Evolutionary conservation across 2,329 filamentous ascomycete genomes (phyloP), one percentile per base, ranked within the genome.

Genomic region (Beauveria sp.): DNA sequence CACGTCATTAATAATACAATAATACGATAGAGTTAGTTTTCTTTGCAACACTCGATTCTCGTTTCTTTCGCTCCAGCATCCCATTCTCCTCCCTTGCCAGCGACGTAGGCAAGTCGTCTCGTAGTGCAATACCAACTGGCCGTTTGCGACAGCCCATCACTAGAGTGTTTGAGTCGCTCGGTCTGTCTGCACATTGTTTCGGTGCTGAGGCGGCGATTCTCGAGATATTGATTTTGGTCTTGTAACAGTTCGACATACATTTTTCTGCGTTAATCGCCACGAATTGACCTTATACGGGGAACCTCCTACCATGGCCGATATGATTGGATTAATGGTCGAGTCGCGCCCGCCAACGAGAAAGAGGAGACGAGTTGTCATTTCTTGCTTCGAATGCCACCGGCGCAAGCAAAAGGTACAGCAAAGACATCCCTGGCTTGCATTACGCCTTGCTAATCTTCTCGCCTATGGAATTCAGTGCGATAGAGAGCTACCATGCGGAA

Each of bases 331-430:
- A 6, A 48, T 52, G 51, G 57, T 54, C 10, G 55, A 61, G 43
- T 28, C 59, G 34, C 63, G 63, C 28, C 74, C 71, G 46, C 77
- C 79, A 20, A 77, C 79, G 5, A 78, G 81, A 61, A 86, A 86
- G 71, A 77, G 84, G 65, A 79, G 82, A 67, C 78, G 84, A 44
- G 76, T 84, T 47, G 82, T 86, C 50, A 84, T 87, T 61, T 86
- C 83, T 8, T 87, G 84, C 66, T 84, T 80, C 12, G 84, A 87
- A 68, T 87, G 84, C 65, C 84, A 87, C 70, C 76, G 84, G 63
- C 77, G 84, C 63, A 87, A 87, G 68, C 83, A 85, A 68, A 84
- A 84, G 77, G 81, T 81, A 50, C 52, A 26, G 34, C 34, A 5
- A n/a, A 40, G 2, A 14, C 24, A 26, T 47, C 6, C 44, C 44